Evolutionary conservation across 257 asterid species (phyloP), one percentile per base, ranked within the genome.

Genomic region (Gentiana straminea): DNA sequence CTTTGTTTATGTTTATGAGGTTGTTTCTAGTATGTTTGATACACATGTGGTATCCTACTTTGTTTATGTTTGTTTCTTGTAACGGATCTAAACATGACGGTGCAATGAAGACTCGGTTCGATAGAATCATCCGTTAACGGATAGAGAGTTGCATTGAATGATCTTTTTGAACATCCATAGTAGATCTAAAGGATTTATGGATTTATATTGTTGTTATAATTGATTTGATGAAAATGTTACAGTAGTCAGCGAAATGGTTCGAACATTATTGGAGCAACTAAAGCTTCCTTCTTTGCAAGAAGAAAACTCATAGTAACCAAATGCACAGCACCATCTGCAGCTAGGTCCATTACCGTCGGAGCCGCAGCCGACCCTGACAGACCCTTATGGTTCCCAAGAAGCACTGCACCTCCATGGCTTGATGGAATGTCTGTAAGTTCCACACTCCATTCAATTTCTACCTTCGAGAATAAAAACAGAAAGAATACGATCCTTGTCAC

Each of bases 321-420:
- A 72, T 70, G 64, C 49, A 38, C 70, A 4, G 62, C 84, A 35
- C 77, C 92, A 7, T 68, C 77, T 5, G 67, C 65, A 53, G 15
- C 61, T 2, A 63, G 93, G 67, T 76, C 87, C 0, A 68, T 68
- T 3, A 63, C 89, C 1, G 75, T 80, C 13, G 70, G 88, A 24
- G 77, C 72, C 12, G 95, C 84, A 9, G 84, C 97, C 8, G 98
- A 92, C 6, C 97, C 95, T 0, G 67, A 88, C 33, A 77, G 97
- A 49, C 98, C 98, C n/a, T 53, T 92, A 38, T 92, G 98, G 98
- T 92, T 92, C 82, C 98, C 98, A 0, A 97, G 98, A 24, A 92
- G 94, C 79, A 76, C 84, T 68, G 94, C 98, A 57, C 98, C 98
- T 36, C 77, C 86, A 34, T 88, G 98, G 98, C 97, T 92, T 13